Evolutionary conservation across 306 rosid genomes (phyloP).

Genomic region (Cicer bijugum): DNA sequence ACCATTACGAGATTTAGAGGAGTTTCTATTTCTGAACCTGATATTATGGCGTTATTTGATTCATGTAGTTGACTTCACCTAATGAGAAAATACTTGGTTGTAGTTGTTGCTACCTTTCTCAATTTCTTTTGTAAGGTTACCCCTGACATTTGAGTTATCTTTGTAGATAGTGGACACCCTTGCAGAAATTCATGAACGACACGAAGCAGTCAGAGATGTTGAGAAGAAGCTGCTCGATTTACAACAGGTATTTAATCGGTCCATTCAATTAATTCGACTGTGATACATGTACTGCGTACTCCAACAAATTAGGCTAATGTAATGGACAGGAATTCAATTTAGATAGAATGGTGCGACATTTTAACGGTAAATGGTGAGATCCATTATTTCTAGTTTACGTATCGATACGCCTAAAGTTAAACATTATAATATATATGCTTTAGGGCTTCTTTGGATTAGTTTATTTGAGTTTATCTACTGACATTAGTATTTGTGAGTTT

Average conservation of each 20-base stretch:
- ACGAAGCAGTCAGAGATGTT: conserved; percentile 86
- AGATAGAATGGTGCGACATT: neutral
- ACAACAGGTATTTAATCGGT: conserved; percentile 66
- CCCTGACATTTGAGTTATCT: conserved; percentile 37
- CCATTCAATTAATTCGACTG: conserved; percentile 21
- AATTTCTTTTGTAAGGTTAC: neutral
- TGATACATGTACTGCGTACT: conserved; percentile 1
- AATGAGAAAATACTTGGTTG: neutral
- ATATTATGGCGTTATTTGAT: neutral
- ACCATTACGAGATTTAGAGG: neutral
- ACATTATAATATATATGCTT: no score
- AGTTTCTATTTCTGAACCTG: neutral
- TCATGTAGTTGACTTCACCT: neutral
- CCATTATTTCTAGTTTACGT: neutral
- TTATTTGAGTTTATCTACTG: no score
- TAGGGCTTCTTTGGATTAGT: no score
- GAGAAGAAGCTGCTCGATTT: conserved; percentile 91
- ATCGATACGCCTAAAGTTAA: no score
- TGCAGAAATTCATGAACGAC: conserved; percentile 96
- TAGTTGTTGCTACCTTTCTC: neutral
- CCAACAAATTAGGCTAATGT: conserved; percentile 4
- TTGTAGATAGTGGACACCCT: conserved; percentile 85
- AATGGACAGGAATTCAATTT: neutral
- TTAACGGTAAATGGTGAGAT: neutral
- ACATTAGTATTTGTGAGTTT: no score